Base-by-base conservation (phyloP, 2,329 filamentous ascomycete genomes). In the Aureobasidium sp. region DNA sequence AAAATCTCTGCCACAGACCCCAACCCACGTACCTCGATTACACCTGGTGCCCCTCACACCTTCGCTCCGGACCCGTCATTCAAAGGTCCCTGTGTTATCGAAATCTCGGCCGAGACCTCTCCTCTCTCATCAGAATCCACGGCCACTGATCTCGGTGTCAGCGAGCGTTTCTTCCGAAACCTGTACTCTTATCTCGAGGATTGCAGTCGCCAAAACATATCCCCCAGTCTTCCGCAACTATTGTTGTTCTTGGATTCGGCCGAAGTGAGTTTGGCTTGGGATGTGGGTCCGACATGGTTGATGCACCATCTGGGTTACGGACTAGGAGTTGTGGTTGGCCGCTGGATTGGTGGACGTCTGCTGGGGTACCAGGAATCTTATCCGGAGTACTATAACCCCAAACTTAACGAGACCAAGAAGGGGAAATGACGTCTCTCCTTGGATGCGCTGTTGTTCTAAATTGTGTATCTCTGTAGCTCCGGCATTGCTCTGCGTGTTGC, bases 151-250 rank as follows among this genome's bases (percentile, higher is more conserved):
- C 50, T 64, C 7, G 68, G 67, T 25, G 59, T 64, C 13, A 67
- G 60, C 42, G 65, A 65, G 61, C 65, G 64, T 49, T 70, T 69
- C 64, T 69, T 69, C 57, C 63, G 68, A 17, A 68, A 68, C 53
- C 63, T 70, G 19, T 69, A 69, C 55, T 64, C 65, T 21, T 69
- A 69, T 47, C 65, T 69, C 31, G 67, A 70, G 19, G 67, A 70
- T 55, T 70, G 68, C 59, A 66, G 64, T 17, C 19, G 54, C 3
- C 67, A 69, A 57, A 62, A 63, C 17, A 57, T 63, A 10, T 57
- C 54, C 25, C 68, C 68, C 3, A 64, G 60, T 49, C 46, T 68
- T 54, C 66, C 67, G 45, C 69, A 70, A 55, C 61, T 69, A 27
- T 50, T 69, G 46, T 54, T 69, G 10, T 64, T 68, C 42, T 54